Percentiles rank a stretch among this genome's conserved stretches.
These are phyloP conservation scores for Backusella tuberculispora DNA, from an alignment of 192 early-diverging fungal genomes.

Conservation along the genomic window DNA sequence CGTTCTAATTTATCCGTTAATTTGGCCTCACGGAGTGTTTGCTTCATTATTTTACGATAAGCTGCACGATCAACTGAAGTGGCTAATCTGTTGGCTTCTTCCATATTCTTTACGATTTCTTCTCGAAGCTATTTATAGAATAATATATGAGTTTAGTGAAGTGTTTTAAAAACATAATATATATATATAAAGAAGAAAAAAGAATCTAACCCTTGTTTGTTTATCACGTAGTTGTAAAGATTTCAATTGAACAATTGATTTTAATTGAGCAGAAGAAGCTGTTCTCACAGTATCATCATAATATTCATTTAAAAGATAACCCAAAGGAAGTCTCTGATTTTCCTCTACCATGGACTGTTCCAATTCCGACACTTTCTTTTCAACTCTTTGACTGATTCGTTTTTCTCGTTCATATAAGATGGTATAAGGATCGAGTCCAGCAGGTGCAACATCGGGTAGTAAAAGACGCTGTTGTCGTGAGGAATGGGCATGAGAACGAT, in stretches of 20 bases:
- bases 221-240: conserved; percentile 76
- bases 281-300: conserved; percentile 38
- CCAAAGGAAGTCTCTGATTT: conserved; percentile 44
- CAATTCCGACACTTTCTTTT: conserved; percentile 69
- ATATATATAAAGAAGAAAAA: neutral
- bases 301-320: conserved; percentile 41
- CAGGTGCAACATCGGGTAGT: conserved; percentile 70
- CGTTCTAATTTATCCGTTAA: conserved; percentile 89
- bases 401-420: conserved; percentile 80
- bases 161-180: neutral
- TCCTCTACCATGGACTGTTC: conserved; percentile 42
- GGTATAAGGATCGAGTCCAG: conserved; percentile 78
- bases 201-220: conserved; percentile 60
- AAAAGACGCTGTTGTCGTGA: conserved; percentile 69
- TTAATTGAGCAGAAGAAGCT: conserved; percentile 62
- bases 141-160: neutral
- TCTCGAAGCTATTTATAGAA: conserved; percentile 56
- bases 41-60: conserved; percentile 81
- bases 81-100: conserved; percentile 72
- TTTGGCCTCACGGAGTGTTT: conserved; percentile 79
- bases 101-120: conserved; percentile 74
- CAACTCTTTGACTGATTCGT: conserved; percentile 67
- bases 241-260: conserved; percentile 86
- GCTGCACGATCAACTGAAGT: conserved; percentile 78
- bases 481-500: conserved; percentile 46